Evolutionary conservation across 208 protist genomes (phyloP).

Genomic region (Zelonia costaricensis): DNA sequence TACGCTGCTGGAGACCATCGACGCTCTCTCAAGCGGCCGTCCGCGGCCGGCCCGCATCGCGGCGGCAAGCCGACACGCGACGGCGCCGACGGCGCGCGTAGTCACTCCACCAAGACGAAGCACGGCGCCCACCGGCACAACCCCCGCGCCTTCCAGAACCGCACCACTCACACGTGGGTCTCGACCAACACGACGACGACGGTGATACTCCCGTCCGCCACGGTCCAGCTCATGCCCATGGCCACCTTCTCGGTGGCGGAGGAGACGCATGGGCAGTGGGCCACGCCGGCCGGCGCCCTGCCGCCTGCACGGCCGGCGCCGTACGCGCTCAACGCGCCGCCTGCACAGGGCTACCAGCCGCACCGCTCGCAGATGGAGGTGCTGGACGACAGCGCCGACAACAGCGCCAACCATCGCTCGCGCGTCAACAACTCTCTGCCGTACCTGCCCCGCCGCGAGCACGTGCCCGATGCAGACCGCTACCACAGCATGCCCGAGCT

Average conservation of each 20-base stretch:
- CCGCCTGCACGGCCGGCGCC: slow-evolving; percentile 10
- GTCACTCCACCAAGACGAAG: not conserved
- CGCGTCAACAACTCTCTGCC: slow-evolving; percentile 4
- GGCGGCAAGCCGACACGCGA: too few species aligned
- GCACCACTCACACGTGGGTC: slow-evolving; percentile 49
- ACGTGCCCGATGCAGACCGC: not conserved
- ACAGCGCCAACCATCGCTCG: not conserved
- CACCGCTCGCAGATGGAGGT: slow-evolving; percentile 22
- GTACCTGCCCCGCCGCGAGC: slow-evolving; percentile 6
- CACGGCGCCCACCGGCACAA: slow-evolving; percentile 7
- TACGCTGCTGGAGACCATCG: too few species aligned
- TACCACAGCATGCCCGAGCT: slow-evolving; percentile 10
- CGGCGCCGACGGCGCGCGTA: too few species aligned
- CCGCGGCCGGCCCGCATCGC: too few species aligned
- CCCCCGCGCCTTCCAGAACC: slow-evolving; percentile 34
- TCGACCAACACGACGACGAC: slow-evolving; percentile 57
- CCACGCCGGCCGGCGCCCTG: not conserved
- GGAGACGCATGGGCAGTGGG: not conserved
- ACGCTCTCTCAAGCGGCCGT: too few species aligned
- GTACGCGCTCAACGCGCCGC: slow-evolving; percentile 4
- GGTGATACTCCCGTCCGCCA: slow-evolving; percentile 44
- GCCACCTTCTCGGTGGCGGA: slow-evolving; percentile 3
- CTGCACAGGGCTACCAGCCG: slow-evolving; percentile 7
- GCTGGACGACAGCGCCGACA: slow-evolving; percentile 19
- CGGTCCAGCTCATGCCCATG: slow-evolving; percentile 24